A percentile compares a stretch with the other conserved stretches of the same genome.
Conservation (phyloP, 202 grass and related monocot genomes). For the Miscanthus sacchariflorus region DNA sequence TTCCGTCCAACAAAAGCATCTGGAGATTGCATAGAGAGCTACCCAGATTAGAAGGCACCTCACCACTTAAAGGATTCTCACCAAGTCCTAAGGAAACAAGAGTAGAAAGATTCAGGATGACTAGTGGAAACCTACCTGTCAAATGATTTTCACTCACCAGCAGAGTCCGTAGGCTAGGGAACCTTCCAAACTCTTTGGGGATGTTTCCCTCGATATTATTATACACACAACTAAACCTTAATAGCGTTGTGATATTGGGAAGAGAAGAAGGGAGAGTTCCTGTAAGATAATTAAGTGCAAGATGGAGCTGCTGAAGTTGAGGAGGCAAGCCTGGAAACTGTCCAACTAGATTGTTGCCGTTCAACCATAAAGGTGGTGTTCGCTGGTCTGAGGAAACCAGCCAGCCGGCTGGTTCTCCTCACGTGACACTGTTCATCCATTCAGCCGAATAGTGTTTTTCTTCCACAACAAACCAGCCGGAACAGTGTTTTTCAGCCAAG, state of each 20-base stretch:
- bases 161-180: neutral
- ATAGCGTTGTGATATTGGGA: slow-evolving; percentile 35
- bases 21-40: slow-evolving; percentile 30
- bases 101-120: slow-evolving; percentile 49
- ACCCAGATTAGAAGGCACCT: slow-evolving; percentile 28
- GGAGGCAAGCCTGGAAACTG: slow-evolving; percentile 29
- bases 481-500: too few relatives aligned
- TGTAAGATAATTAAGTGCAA: slow-evolving; percentile 37
- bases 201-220: slow-evolving; percentile 46
- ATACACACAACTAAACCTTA: neutral
- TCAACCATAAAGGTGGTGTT: too few relatives aligned
- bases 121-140: slow-evolving; percentile 38
- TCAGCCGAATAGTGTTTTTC: too few relatives aligned
- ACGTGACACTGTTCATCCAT: too few relatives aligned
- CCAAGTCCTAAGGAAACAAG: neutral
- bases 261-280: slow-evolving; percentile 46
- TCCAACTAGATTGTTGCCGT: slow-evolving; percentile 38
- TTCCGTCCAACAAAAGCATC: neutral
- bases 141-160: neutral
- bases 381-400: too few relatives aligned
- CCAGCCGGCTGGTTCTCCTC: too few relatives aligned
- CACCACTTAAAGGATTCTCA: slow-evolving; percentile 13
- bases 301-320: slow-evolving; percentile 12
- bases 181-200: slow-evolving; percentile 25
- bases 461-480: too few relatives aligned